A percentile compares a stretch with the other conserved stretches of the same genome.
phyloP scores from a whole-genome alignment of 371 early-diverging fungal species.

The Saksenaea vasiformis region DNA sequence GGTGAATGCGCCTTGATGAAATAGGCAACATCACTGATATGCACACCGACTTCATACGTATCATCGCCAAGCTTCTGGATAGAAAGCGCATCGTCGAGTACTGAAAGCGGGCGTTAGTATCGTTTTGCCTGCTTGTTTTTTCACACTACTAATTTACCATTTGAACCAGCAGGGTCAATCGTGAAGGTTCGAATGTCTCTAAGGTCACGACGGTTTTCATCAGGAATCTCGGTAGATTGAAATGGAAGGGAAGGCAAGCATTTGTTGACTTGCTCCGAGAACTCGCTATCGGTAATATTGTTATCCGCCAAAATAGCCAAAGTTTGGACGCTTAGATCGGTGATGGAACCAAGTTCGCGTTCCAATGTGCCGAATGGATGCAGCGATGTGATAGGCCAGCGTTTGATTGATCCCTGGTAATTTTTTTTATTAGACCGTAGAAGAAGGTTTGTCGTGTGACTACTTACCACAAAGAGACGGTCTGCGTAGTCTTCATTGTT shows the following conservation, averaged over 20 bases:
- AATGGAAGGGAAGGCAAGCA: slow-evolving; percentile 70
- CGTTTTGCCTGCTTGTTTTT: background rate
- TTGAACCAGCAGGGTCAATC: slow-evolving; percentile 88
- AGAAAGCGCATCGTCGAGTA: slow-evolving; percentile 94
- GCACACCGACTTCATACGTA: slow-evolving; percentile 89
- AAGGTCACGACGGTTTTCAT: slow-evolving; percentile 71
- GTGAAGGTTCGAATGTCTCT: slow-evolving; percentile 72
- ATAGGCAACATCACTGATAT: slow-evolving; percentile 98
- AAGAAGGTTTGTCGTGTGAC: background rate
- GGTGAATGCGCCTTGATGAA: slow-evolving; percentile 89
- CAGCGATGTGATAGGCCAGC: slow-evolving; percentile 69
- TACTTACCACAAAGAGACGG: slow-evolving; percentile 47
- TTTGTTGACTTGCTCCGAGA: slow-evolving; percentile 59
- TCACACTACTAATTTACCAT: slow-evolving; percentile 51
- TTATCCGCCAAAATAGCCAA: slow-evolving; percentile 70
- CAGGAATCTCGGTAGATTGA: slow-evolving; percentile 53
- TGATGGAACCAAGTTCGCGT: slow-evolving; percentile 65
- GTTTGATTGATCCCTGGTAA: slow-evolving; percentile 58
- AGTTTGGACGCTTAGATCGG: slow-evolving; percentile 65
- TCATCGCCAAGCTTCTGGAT: slow-evolving; percentile 68
- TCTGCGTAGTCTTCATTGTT: slow-evolving; percentile 56
- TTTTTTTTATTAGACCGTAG: slow-evolving; percentile 15
- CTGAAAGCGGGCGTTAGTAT: slow-evolving; percentile 9
- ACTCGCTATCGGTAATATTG: slow-evolving; percentile 56
- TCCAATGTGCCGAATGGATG: slow-evolving; percentile 73